Evolutionary conservation across 2,329 filamentous ascomycete genomes (phyloP).

Genomic region (Ilyonectria mors-panacis): DNA sequence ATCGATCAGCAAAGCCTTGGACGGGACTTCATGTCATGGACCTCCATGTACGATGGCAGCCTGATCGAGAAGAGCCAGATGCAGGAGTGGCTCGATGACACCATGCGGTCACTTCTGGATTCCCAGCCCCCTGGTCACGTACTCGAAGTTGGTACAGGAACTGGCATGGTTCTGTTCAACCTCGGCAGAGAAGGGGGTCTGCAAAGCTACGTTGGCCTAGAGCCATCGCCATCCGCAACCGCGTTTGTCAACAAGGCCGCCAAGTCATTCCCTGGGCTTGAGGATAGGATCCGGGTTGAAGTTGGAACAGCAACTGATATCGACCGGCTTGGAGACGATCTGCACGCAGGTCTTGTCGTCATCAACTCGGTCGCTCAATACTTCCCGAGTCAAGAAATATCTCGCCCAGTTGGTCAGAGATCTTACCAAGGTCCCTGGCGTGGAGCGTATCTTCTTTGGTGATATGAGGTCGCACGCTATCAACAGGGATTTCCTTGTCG

Average conservation of each 20-base stretch:
- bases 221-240: constrained; percentile 42
- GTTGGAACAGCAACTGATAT: constrained; percentile 41
- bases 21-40: no score
- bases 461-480: constrained; percentile 40
- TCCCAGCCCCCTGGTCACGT: constrained; percentile 32
- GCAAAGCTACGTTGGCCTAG: constrained; percentile 48
- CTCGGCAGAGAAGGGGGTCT: constrained; percentile 20
- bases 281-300: background rate
- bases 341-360: constrained; percentile 37
- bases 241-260: constrained; percentile 36
- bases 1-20: no score
- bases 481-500: constrained; percentile 33
- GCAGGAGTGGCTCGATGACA: constrained; percentile 52
- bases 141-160: constrained; percentile 50
- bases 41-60: constrained; percentile 50
- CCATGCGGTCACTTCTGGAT: constrained; percentile 38
- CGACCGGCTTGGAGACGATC: no score
- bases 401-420: constrained; percentile 33
- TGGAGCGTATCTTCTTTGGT: constrained; percentile 37
- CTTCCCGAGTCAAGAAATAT: constrained; percentile 46
- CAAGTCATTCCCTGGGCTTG: constrained; percentile 26
- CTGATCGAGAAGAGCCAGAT: constrained; percentile 47
- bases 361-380: constrained; percentile 50
- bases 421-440: constrained; percentile 16
- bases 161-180: constrained; percentile 52